Evolutionary conservation across 345 rosid genomes (phyloP).

Genomic region (Hibiscus tridactylites): DNA sequence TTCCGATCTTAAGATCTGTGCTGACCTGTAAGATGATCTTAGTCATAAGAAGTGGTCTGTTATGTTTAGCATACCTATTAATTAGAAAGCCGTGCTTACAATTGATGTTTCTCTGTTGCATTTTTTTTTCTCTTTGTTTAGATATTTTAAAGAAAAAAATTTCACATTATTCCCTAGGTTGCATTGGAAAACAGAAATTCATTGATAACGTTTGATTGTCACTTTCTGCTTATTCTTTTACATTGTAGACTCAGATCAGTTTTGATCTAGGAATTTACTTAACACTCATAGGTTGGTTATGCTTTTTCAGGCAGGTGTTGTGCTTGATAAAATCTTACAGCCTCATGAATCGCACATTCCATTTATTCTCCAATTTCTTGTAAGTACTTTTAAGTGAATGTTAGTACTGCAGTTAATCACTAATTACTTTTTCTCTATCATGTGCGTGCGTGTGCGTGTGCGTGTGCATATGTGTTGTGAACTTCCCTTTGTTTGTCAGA

Average conservation of each 20-base stretch:
- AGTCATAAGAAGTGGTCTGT: not conserved
- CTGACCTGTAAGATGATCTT: not conserved
- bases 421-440: not conserved
- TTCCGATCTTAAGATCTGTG: not conserved
- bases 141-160: not conserved
- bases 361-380: conserved; percentile 87
- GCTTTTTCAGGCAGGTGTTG: conserved; percentile 61
- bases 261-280: not conserved
- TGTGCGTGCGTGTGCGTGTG: not conserved
- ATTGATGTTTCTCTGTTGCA: not conserved
- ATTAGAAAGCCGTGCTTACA: not conserved
- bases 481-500: not conserved
- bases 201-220: not conserved
- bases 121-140: not conserved
- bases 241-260: not conserved
- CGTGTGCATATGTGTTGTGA: not conserved
- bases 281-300: not conserved
- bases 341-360: conserved; percentile 96
- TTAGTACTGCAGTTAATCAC: not conserved
- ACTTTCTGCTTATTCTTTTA: not conserved
- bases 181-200: not conserved
- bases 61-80: not conserved
- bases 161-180: conserved; percentile 1
- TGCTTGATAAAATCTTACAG: conserved; percentile 67
- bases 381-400: conserved; percentile 18